Evolutionary conservation across 2,329 filamentous ascomycete species (phyloP), one percentile per base, ranked within the genome.

Genomic region (Beauveria varroae): DNA sequence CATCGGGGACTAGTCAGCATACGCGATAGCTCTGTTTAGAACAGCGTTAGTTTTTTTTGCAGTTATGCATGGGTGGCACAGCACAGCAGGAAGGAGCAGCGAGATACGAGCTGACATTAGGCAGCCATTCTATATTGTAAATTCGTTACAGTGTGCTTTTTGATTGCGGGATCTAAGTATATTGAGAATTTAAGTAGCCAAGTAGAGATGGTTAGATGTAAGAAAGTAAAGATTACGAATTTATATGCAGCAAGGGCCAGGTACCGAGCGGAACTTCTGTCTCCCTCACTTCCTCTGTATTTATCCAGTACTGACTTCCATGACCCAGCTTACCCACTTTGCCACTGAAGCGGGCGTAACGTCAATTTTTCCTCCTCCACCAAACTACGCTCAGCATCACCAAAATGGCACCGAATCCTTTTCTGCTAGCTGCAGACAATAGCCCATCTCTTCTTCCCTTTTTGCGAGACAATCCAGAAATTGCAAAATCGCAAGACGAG

Each of bases 341-440:
- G 18, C 5, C 34, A 37, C 34, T 16, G 37, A 24, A 26, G 52
- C 30, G 5, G 20, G n/a, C 18, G 53, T 22, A 20, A 43, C 7
- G 41, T 12, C 41, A 59, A 34, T 59, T 59, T 58, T n/a, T 22
- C 40, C 28, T 46, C 37, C 58, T 44, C 24, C 40, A 47, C 18
- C 28, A 41, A 20, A 55, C 22, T 28, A 52, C 24, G 22, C 37
- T 28, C 34, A 41, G 37, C 34, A 65, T 41, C 44, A 53, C 24
- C 22, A 37, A 46, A 37, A 84, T 83, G 81, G 65, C 79, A 4
- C 72, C 76, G 49, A 93, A 91, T 68, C 82, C 82, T 1, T 91
- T 88, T 71, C 79, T 91, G 61, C 81, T 92, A 54, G 93, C 93
- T 46, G 90, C 93, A 63, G 93, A 96, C 73, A 88, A 91, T 69